A percentile compares a stretch with the other conserved stretches of the same genome.
Evolutionary conservation across 345 rosid genomes (phyloP).

Genomic region (Arabis hirsuta): DNA sequence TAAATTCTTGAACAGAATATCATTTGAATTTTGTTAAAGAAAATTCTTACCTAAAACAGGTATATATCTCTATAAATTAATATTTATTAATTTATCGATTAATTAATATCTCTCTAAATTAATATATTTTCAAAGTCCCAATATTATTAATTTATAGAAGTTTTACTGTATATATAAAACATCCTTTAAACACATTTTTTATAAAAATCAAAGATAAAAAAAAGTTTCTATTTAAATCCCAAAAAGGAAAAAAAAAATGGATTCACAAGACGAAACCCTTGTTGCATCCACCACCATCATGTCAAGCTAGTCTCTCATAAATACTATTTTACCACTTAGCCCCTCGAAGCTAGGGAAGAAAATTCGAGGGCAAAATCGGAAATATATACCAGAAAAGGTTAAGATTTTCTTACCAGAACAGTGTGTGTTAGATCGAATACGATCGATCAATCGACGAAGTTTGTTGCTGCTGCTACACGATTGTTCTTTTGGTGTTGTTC

Average conservation of each 20-base stretch:
- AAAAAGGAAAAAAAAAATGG: constrained; percentile 5
- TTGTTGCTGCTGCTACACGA: constrained; percentile 30
- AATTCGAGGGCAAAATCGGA: constrained; percentile 29
- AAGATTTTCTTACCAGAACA: constrained; percentile 43
- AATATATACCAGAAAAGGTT: constrained; percentile 41
- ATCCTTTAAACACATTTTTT: no score
- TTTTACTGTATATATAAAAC: no score
- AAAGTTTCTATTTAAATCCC: not conserved
- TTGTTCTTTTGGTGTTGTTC: constrained; percentile 11
- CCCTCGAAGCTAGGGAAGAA: constrained; percentile 14
- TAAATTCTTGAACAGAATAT: no score
- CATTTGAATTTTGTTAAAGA: no score
- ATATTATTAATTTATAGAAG: no score
- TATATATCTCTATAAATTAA: no score
- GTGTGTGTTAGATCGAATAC: constrained; percentile 44
- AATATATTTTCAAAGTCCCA: no score
- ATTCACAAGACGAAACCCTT: constrained; percentile 29
- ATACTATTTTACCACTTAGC: not conserved
- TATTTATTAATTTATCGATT: no score
- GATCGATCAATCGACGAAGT: constrained; percentile 38
- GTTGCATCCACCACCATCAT: constrained; percentile 37
- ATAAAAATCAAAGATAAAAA: no score
- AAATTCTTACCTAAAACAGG: no score
- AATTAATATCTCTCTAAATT: no score
- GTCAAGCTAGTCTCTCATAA: constrained; percentile 20